Base-by-base conservation (phyloP, 2,329 filamentous ascomycete species). In the Colletotrichum falcatum region DNA sequence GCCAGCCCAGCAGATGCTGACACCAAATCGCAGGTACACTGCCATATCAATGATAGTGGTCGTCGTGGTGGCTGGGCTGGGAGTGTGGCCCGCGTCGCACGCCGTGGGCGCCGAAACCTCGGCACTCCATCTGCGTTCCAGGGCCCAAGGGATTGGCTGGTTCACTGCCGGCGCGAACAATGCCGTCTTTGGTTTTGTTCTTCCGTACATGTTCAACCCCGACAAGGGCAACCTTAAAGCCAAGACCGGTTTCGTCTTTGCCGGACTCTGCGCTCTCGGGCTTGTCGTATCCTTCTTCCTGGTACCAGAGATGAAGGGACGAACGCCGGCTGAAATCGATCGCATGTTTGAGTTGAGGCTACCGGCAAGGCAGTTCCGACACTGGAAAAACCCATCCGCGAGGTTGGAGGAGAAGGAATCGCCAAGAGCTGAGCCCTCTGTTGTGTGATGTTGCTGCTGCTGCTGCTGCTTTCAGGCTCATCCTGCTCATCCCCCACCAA, bases 221-320 rank as follows among this genome's bases (percentile, higher is more conserved):
- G 79, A 78, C 26, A 61, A 75, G 23, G 81, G 77, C 11, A 79
- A 83, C 68, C 73, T 84, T 26, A 78, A 81, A 35, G 81, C 79
- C 1, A 83, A 82, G 75, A 83, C 81, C 2, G 82, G 81, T 0
- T 82, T 83, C 39, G 75, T 84, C 0, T 84, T 78, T 66, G 77
- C 79, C 0, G 81, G 76, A 0, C 77, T 81, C 16, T 82, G 80
- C 72, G 68, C 79, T 2, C 64, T 81, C 1, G 78, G 79, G 23
- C 76, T 81, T 2, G 65, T 78, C 1, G 55, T 83, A 0, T 81
- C 83, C 0, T 89, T 81, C 78, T 77, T 81, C 14, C 78, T 79
- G 44, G 78, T 89, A 0, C 87, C 88, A 0, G 87, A 90, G 74
- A 88, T 87, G 78, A 85, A 84, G 76, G 84, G 83, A 5, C 77